These are phyloP conservation scores for Colletotrichum graminicola DNA, from an alignment of 2,329 filamentous ascomycete species.

Conservation along the genomic window DNA sequence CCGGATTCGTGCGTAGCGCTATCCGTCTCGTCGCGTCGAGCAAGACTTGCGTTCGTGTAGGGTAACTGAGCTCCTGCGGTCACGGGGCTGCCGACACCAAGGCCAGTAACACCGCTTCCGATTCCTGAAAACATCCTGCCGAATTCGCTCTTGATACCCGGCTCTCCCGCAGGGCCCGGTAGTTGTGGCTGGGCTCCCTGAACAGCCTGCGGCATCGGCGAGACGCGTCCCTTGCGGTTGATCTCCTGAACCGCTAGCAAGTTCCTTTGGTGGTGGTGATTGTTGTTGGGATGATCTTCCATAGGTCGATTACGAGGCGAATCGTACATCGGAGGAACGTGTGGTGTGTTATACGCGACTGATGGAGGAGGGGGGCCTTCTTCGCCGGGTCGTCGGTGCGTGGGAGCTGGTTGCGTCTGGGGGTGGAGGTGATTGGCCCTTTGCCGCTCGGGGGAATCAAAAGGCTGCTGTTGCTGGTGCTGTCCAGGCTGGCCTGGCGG, in stretches of 20 bases:
- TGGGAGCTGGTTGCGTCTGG: constrained; percentile 52
- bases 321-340: constrained; percentile 58
- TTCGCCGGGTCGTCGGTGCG: constrained; percentile 58
- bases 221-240: constrained; percentile 85
- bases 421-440: constrained; percentile 46
- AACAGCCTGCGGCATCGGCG: constrained; percentile 91
- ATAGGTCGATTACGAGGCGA: constrained; percentile 56
- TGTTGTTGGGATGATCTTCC: constrained; percentile 63
- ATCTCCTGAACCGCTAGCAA: constrained; percentile 85
- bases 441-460: constrained; percentile 47
- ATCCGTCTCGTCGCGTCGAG: constrained; percentile 67
- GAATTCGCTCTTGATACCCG: constrained; percentile 94
- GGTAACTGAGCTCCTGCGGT: constrained; percentile 58
- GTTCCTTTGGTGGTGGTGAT: constrained; percentile 63
- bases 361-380: constrained; percentile 64
- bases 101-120: constrained; percentile 67
- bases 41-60: constrained; percentile 59
- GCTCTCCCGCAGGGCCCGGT: constrained; percentile 82
- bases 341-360: constrained; percentile 61
- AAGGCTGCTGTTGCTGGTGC: constrained; percentile 47
- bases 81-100: constrained; percentile 65
- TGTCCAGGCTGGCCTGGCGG: constrained; percentile 45
- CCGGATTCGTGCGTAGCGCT: constrained; percentile 58
- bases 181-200: constrained; percentile 89
- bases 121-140: constrained; percentile 97